phyloP scores from a whole-genome alignment of 257 asterid species.

The Pogostemon cablin region DNA sequence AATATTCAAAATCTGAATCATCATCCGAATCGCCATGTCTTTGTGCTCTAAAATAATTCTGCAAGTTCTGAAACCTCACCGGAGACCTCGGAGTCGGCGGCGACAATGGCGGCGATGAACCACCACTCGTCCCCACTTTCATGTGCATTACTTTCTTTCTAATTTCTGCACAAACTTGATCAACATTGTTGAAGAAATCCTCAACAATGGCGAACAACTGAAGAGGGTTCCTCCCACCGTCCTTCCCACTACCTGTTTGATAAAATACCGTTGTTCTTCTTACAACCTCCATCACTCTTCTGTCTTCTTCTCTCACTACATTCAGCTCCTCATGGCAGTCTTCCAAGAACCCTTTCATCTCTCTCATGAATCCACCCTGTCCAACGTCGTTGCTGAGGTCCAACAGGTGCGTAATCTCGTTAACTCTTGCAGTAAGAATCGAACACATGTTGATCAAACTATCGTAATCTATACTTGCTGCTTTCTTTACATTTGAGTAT shows the following conservation, averaged over 20 bases:
- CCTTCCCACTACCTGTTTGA: conserved; percentile 56
- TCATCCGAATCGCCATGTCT: conserved; percentile 63
- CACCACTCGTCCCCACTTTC: conserved; percentile 34
- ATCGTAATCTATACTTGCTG: conserved; percentile 61
- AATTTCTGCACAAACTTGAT: conserved; percentile 61
- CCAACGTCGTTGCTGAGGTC: conserved; percentile 40
- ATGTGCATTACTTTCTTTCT: conserved; percentile 47
- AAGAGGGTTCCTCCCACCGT: conserved; percentile 48
- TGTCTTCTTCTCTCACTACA: conserved; percentile 72
- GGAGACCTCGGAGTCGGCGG: conserved; percentile 60
- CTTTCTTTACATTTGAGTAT: conserved; percentile 62
- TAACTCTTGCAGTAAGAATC: conserved; percentile 43
- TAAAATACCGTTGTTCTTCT: conserved; percentile 68
- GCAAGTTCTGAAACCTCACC: conserved; percentile 59
- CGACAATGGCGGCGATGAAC: conserved; percentile 58
- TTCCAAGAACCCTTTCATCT: conserved; percentile 72
- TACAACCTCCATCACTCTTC: conserved; percentile 66
- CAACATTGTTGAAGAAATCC: conserved; percentile 69
- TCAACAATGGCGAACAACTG: conserved; percentile 68
- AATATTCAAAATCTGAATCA: conserved; percentile 30
- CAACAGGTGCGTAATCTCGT: conserved; percentile 49
- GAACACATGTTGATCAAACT: conserved; percentile 45
- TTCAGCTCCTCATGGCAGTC: conserved; percentile 69
- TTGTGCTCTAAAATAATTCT: conserved; percentile 46
- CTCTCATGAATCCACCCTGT: conserved; percentile 48